Evolutionary conservation across 202 grass and related monocot genomes (phyloP).

Genomic region (Dendrocalamus latiflorus): DNA sequence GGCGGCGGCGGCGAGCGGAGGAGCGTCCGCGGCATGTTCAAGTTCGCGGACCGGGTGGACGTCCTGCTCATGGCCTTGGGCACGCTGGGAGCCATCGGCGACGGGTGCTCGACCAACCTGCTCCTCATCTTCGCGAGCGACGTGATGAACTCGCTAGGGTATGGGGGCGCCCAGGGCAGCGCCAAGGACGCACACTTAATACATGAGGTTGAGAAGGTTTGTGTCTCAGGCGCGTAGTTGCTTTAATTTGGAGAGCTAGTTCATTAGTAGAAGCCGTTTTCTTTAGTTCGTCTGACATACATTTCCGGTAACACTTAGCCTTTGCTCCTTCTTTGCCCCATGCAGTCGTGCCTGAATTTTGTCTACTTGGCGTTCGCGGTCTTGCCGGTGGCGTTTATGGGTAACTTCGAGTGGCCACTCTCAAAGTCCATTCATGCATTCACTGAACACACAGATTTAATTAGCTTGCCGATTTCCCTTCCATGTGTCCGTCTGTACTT

Average conservation of each 20-base stretch:
- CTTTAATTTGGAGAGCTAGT: neutral
- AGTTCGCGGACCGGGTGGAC: constrained; percentile 68
- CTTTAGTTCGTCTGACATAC: neutral
- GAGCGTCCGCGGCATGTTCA: constrained; percentile 68
- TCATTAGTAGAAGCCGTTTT: neutral
- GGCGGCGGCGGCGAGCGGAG: neutral
- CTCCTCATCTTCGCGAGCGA: constrained; percentile 92
- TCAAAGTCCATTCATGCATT: neutral
- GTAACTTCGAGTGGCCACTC: constrained; percentile 30
- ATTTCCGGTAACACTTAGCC: neutral
- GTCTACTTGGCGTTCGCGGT: constrained; percentile 84
- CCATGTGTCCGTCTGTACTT: neutral
- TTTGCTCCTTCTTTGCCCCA: neutral
- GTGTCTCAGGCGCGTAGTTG: neutral
- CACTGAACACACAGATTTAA: neutral
- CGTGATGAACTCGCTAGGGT: constrained; percentile 85
- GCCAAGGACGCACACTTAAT: constrained; percentile 55
- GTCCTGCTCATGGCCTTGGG: constrained; percentile 71
- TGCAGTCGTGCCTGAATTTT: constrained; percentile 93
- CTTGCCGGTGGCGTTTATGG: constrained; percentile 87
- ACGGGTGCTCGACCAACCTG: constrained; percentile 90
- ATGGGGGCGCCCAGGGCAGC: constrained; percentile 34
- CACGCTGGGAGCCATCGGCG: constrained; percentile 74
- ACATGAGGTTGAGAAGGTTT: constrained; percentile 83
- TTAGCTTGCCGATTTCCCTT: neutral